Evolutionary conservation across 768 basidiomycete genomes (phyloP), one percentile per base, ranked within the genome.

Genomic region (Agrocybe praecox): DNA sequence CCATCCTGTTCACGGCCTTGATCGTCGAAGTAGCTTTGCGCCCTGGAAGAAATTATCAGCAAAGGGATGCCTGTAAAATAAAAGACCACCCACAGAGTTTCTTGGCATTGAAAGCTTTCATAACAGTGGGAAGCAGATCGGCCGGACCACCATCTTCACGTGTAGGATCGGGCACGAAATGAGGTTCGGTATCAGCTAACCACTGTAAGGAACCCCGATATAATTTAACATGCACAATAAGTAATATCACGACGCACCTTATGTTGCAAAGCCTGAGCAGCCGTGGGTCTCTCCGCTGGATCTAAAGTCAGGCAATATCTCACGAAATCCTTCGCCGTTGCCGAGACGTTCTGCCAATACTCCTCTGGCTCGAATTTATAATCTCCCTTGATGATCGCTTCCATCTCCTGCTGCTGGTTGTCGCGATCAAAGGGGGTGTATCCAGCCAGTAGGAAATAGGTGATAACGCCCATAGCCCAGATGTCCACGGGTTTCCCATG

Each of bases 371-470:
- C 80, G 67, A 98, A 98, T 68, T 88, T 89, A 76, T 94, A 98
- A 74, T 97, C 92, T 7, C 94, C 95, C 0, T 84, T 83, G 48
- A 95, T 87, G 77, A 98, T 98, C 32, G 96, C 96, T 66, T 96
- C 88, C 89, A 95, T 96, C 75, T 98, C 96, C 61, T 87, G 85
- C 65, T 84, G 84, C 66, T 90, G 90, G 2, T 82, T 86, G 56
- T 98, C 96, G 22, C 94, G 87, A 71, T 98, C 96, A 69, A 99
- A 99, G 1, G 97, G 97, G 6, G 97, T 99, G 77, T 98, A 96
- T 2, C 92, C 90, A 65, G 76, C 74, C 24, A 98, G 87, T 3
- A 98, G 77, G 87, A 97, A 97, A 75, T 98, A 98, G 12, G 96
- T 92, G 72, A 99, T 96, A 48, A 99, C 96, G 36, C 96, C 96